These are phyloP conservation scores for Paramecium octaurelia DNA, from an alignment of 73 alveolate genomes.

Conservation along the genomic window DNA sequence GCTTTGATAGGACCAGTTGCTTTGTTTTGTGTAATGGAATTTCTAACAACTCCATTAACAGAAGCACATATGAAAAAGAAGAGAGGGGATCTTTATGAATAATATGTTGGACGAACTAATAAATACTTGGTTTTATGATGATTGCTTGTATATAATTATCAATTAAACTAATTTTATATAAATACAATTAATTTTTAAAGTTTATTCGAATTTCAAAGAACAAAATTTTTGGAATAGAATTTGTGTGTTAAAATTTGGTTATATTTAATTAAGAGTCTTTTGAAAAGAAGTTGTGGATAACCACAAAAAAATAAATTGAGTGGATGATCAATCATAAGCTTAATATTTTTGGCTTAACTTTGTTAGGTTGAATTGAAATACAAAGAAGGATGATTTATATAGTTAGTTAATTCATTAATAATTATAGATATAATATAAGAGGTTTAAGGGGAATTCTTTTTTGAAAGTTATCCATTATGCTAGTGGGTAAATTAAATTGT, in stretches of 20 bases:
- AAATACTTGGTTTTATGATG: background rate
- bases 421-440: background rate
- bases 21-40: conserved; percentile 3
- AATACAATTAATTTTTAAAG: no score
- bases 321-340: no score
- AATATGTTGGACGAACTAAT: background rate
- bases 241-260: no score
- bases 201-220: no score
- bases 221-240: no score
- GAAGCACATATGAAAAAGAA: conserved; percentile 43
- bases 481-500: background rate
- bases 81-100: conserved; percentile 11
- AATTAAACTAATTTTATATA: background rate
- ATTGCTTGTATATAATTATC: background rate
- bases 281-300: no score
- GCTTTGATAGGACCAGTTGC: background rate
- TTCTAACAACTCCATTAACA: conserved; percentile 9
- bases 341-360: no score
- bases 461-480: background rate
- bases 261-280: no score
- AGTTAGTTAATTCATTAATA: no score
- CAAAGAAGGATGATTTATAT: no score
- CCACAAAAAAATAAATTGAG: no score
- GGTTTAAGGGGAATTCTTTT: background rate
- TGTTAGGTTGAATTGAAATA: no score